A percentile compares a stretch with the other conserved stretches of the same genome.
phyloP scores from a whole-genome alignment of 2,329 filamentous ascomycete genomes.

The Ascochyta lentis region DNA sequence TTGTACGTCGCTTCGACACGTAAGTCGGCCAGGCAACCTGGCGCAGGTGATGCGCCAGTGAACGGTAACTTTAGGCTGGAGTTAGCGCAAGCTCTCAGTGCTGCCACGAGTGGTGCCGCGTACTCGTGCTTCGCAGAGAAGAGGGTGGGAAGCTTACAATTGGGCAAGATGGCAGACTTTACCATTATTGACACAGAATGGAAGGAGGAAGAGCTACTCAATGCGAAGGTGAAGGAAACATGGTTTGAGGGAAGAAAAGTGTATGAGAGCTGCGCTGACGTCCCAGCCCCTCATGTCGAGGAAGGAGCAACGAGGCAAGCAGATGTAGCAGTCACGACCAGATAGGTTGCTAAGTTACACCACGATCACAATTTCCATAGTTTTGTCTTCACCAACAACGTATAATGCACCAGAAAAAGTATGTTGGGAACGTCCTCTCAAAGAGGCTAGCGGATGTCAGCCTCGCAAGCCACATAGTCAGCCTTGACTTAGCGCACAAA shows the following conservation, averaged over 20 bases:
- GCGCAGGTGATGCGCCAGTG: constrained; percentile 48
- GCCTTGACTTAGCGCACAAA: constrained; percentile 9
- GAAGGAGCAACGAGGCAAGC: constrained; percentile 4
- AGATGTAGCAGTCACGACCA: constrained; percentile 1
- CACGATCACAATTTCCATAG: background rate
- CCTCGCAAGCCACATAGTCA: constrained; percentile 9
- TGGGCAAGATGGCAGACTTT: constrained; percentile 65
- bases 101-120: constrained; percentile 63
- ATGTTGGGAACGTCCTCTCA: background rate
- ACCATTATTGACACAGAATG: constrained; percentile 61
- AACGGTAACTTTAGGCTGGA: constrained; percentile 63
- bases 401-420: background rate
- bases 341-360: background rate
- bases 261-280: constrained; percentile 17
- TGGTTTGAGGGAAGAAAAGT: constrained; percentile 58
- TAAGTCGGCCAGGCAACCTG: constrained; percentile 60
- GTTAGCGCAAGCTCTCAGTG: constrained; percentile 61
- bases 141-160: constrained; percentile 60
- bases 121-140: constrained; percentile 65
- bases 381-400: background rate
- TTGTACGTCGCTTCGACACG: constrained; percentile 66
- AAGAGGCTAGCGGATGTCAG: background rate
- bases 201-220: constrained; percentile 55
- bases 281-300: background rate
- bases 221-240: constrained; percentile 58